Evolutionary conservation across 2,329 filamentous ascomycete genomes (phyloP), one percentile per base, ranked within the genome.

Genomic region (Metarhizium sp.): DNA sequence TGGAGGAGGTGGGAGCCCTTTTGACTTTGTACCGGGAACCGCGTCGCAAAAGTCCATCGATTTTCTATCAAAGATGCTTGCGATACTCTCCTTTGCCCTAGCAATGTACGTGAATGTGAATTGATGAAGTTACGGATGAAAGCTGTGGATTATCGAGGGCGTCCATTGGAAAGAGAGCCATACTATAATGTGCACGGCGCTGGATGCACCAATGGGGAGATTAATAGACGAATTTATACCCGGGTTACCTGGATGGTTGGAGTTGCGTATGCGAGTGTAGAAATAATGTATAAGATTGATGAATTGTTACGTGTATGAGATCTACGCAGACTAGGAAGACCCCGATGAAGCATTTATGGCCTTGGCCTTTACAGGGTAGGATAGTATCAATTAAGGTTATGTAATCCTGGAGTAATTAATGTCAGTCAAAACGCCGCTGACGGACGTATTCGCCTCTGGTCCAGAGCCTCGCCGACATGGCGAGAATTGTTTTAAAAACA

Each of bases 1-100:
- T 8, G 55, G 60, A 43, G 62, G 62, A 48, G 62, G 62, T 5
- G 62, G 62, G 6, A 62, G 61, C 49, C 62, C 60, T 5, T 62
- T 62, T 48, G 62, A 64, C 54, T 52, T 56, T 48, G 50, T 51
- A 20, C 45, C 29, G 8, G 45, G 25, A 30, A 6, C 6, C 13
- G 45, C 25, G 11, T 30, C 20, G 14, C 45, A 48, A 30, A 30
- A 29, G 6, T 48, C 45, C 30, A 16, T 48, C 13, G 45, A 48
- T 48, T 6, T 6, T 6, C 6, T 8, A 1, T 29, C 11, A 4
- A 48, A 30, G 25, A 30, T 48, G 8, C 25, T 48, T 29, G 45
- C 45, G 20, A 6, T 48, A 11, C 8, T 48, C 2, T 29, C 6
- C 2, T 48, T 48, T 30, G 25, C 20, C 20, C 3, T 30, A 11